Conservation (phyloP, 225 moss, liverwort and hornwort species). For the Asterella californica region DNA sequence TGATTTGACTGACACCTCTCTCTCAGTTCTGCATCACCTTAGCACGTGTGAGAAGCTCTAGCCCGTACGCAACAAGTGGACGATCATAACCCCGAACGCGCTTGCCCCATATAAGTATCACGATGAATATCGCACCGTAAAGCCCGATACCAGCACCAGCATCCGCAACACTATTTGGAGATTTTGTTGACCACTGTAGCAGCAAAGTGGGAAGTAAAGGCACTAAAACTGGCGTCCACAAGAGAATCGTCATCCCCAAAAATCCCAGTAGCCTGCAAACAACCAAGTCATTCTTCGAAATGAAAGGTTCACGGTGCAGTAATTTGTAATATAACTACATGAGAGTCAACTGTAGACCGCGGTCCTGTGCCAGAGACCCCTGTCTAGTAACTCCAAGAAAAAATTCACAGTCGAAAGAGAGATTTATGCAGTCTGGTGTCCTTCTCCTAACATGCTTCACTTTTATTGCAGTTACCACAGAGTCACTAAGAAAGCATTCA, state of each 20-base stretch:
- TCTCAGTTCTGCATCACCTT: constrained; percentile 47
- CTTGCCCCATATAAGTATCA: constrained; percentile 89
- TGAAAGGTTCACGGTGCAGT: neutral
- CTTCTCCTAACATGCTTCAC: neutral
- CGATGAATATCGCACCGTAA: constrained; percentile 78
- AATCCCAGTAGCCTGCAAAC: constrained; percentile 79
- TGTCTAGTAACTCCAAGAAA: neutral
- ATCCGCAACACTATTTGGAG: constrained; percentile 66
- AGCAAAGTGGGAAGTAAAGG: constrained; percentile 82
- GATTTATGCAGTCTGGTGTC: neutral
- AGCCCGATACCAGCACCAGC: constrained; percentile 85
- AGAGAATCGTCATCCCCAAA: constrained; percentile 57
- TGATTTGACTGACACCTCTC: neutral
- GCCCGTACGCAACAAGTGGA: constrained; percentile 76
- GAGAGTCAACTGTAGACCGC: neutral
- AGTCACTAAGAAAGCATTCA: neutral
- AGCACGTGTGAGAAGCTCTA: constrained; percentile 60
- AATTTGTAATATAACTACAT: neutral
- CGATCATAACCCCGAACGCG: constrained; percentile 76
- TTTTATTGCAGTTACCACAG: neutral
- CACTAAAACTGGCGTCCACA: constrained; percentile 91
- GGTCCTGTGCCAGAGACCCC: neutral
- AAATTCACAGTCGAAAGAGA: too few species aligned
- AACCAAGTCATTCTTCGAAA: neutral
- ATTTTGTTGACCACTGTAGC: constrained; percentile 76